phyloP scores from a whole-genome alignment of 2,329 filamentous ascomycete genomes.

The Aspergillus tamarii region DNA sequence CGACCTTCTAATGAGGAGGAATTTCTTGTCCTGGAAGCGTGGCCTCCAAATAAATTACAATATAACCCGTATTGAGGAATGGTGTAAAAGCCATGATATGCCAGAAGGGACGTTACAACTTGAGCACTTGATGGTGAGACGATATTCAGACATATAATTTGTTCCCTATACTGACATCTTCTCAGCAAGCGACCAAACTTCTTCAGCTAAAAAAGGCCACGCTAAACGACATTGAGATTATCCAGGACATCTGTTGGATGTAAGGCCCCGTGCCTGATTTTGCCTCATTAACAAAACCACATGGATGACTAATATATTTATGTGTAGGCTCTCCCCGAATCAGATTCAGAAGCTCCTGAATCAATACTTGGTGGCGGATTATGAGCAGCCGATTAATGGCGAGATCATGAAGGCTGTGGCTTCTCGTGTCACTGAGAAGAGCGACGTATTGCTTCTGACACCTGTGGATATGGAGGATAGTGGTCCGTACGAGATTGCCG shows the following conservation, averaged over 20 bases:
- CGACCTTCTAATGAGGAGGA: slow-evolving; percentile 93
- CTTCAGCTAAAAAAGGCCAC: slow-evolving; percentile 98
- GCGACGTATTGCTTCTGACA: slow-evolving; percentile 87
- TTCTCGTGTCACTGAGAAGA: slow-evolving; percentile 96
- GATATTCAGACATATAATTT: not conserved
- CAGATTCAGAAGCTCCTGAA: slow-evolving; percentile 99
- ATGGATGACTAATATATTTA: slow-evolving; percentile 14
- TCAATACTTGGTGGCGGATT: slow-evolving; percentile 97
- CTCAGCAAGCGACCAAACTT: slow-evolving; percentile 92
- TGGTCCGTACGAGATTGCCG: slow-evolving; percentile 96
- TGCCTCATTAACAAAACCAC: not conserved
- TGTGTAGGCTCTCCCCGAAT: slow-evolving; percentile 83
- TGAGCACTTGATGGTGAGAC: slow-evolving; percentile 89
- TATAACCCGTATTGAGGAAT: slow-evolving; percentile 98
- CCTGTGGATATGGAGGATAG: slow-evolving; percentile 99
- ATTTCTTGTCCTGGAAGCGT: slow-evolving; percentile 99
- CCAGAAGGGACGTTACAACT: slow-evolving; percentile 95
- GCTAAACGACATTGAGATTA: slow-evolving; percentile 98
- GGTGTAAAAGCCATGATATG: slow-evolving; percentile 99
- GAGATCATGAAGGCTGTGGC: slow-evolving; percentile 99
- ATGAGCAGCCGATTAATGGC: slow-evolving; percentile 98
- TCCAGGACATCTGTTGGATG: slow-evolving; percentile 99
- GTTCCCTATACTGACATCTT: slow-evolving; percentile 17
- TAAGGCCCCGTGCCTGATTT: slow-evolving; percentile 55
- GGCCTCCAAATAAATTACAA: slow-evolving; percentile 99